Base-by-base conservation (phyloP, 2,329 filamentous ascomycete genomes). In the Aspergillus sp. region DNA sequence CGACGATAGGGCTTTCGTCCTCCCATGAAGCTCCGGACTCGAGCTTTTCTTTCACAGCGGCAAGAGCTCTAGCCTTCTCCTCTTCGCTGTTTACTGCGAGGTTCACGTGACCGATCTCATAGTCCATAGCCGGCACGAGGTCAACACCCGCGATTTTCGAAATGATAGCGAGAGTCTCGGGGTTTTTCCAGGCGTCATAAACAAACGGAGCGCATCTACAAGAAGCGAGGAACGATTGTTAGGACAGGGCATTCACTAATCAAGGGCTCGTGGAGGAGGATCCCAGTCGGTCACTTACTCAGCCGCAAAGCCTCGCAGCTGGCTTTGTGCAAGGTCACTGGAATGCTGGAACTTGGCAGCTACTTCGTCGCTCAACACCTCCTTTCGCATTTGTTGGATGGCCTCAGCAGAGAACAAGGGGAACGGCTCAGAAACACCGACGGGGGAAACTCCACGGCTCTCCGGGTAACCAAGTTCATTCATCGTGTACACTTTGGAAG, bases 361-460 rank as follows among this genome's bases (percentile, higher is more conserved):
- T 3, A 83, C 78, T 34, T 77, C 71, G 0, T 76, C 70, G 41
- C 73, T 74, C 35, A 83, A 68, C n/a, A 84, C 73, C 60, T 86
- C 82, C 3, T 66, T 66, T 46, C 82, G 73, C 74, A 85, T 83
- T 44, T 76, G 73, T 56, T 76, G 65, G 43, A 85, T 72, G 2
- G 81, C 81, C 41, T 82, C 79, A 30, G 72, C 58, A 7, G 77
- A 78, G 63, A 85, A 85, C 27, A 85, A 71, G 3, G 72, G 71
- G 60, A 85, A 85, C 0, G 81, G 80, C 48, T 83, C 77, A 0
- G 81, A 82, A 44, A 83, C 80, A 8, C 80, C 82, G 42, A 80
- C 70, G 1, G 74, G 74, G 1, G 82, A 85, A 28, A 85, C 72
- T 4, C 81, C 82, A 43, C 68, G 71, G 46, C 73, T 71, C 33